Evolutionary conservation across 148 eudicot genomes (phyloP), one percentile per base, ranked within the genome.

Genomic region (Nepenthes mirabilis): DNA sequence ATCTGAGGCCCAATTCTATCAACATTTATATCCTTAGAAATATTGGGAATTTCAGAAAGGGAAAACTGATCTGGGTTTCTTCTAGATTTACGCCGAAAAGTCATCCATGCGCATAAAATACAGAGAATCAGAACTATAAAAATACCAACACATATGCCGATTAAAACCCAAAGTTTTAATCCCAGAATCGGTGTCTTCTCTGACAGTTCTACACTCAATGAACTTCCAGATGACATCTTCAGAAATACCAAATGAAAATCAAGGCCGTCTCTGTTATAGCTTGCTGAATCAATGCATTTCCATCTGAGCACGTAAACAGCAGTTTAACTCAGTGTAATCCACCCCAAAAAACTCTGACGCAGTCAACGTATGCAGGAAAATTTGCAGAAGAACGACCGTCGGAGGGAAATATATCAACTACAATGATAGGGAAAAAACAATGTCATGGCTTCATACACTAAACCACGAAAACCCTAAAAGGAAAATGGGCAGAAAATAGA

Each of bases 11-110:
- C 87, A 55, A 80, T 76, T 57, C 87, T 84, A 63, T 84, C 95
- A 49, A 90, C 85, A 61, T 69, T 67, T 60, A 91, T 91, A 53
- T 91, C 97, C 73, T 91, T 91, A 10, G 95, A 67, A 11, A 83
- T 76, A 74, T 80, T 84, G 1, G 97, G 97, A 66, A 87, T 91
- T 65, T 85, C 86, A 51, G 93, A 64, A 74, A 79, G 33, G 1
- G 95, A 82, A 63, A 85, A 78, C 49, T 60, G 66, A 10, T 63
- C 76, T 57, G 45, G 75, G 37, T 68, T 47, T 33, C 57, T 74
- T 65, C 51, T 77, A 6, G 88, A 73, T 73, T 81, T 91, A 72
- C 78, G 82, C 63, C 79, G 69, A 2, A 80, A 74, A 32, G 77
- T 78, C 47, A 80, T 64, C 76, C 85, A 87, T 66, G 82, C 58